These are phyloP conservation scores for Auriscalpium orientale DNA, from an alignment of 768 basidiomycete genomes.

Conservation along the genomic window DNA sequence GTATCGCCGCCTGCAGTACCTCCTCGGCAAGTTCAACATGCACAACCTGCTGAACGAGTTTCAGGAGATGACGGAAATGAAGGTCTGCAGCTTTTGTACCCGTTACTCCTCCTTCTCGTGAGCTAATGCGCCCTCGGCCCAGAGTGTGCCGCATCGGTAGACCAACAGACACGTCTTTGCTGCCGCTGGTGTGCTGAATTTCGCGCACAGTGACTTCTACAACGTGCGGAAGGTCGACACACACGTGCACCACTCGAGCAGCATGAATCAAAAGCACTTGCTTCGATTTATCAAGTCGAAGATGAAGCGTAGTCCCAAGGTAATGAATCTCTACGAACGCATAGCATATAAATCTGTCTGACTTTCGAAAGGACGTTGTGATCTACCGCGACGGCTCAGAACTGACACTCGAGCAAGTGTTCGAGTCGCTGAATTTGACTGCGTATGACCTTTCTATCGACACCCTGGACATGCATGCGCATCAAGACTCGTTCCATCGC, in stretches of 20 bases:
- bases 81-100: slow-evolving; percentile 40
- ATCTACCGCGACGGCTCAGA: slow-evolving; percentile 91
- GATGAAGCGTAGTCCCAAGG: slow-evolving; percentile 83
- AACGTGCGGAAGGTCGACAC: slow-evolving; percentile 98
- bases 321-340: slow-evolving; percentile 25
- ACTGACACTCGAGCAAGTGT: slow-evolving; percentile 88
- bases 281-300: slow-evolving; percentile 98
- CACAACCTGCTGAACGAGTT: slow-evolving; percentile 88
- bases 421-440: slow-evolving; percentile 87
- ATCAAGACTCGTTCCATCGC: slow-evolving; percentile 95
- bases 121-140: background rate
- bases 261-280: slow-evolving; percentile 99
- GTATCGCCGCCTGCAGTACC: slow-evolving; percentile 83
- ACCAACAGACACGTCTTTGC: slow-evolving; percentile 4
- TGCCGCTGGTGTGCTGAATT: background rate
- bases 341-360: background rate
- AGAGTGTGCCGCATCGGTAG: slow-evolving; percentile 81
- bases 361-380: slow-evolving; percentile 71
- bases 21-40: slow-evolving; percentile 91
- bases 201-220: slow-evolving; percentile 80
- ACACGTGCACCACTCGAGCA: slow-evolving; percentile 96
- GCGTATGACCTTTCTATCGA: slow-evolving; percentile 99
- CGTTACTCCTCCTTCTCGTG: no score
- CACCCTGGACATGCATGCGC: slow-evolving; percentile 98
- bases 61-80: slow-evolving; percentile 94